Percentiles rank a stretch among this genome's conserved stretches.
phyloP scores from a whole-genome alignment of 2,329 filamentous ascomycete genomes.

The Harringtonia lauricola region DNA sequence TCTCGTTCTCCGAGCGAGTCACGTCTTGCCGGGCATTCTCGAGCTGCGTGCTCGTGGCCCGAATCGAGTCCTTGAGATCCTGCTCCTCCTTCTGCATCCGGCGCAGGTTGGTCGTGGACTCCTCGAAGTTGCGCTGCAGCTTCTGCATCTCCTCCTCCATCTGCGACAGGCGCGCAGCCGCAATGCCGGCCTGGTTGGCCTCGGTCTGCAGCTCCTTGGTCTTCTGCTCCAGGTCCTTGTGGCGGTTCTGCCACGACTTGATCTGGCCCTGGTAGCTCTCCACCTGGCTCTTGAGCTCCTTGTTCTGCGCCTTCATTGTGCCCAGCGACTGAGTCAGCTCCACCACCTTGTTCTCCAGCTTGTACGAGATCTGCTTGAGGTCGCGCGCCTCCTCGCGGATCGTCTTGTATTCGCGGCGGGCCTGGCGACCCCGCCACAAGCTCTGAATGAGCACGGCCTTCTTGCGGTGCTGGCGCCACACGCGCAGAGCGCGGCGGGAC shows the following conservation, averaged over 20 bases:
- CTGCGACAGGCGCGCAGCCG: slow-evolving; percentile 75
- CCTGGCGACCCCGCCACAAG: slow-evolving; percentile 77
- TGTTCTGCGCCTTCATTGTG: slow-evolving; percentile 90
- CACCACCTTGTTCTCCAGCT: slow-evolving; percentile 98
- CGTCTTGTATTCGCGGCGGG: slow-evolving; percentile 77
- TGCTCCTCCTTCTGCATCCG: slow-evolving; percentile 91
- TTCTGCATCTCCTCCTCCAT: slow-evolving; percentile 96
- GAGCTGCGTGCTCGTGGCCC: slow-evolving; percentile 67
- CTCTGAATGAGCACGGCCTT: slow-evolving; percentile 87
- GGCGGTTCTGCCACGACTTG: slow-evolving; percentile 88
- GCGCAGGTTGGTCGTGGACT: slow-evolving; percentile 83
- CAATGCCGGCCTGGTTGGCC: slow-evolving; percentile 95
- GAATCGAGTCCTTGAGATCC: slow-evolving; percentile 70
- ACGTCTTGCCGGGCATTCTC: slow-evolving; percentile 67
- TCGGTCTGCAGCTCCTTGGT: slow-evolving; percentile 93
- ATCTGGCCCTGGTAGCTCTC: slow-evolving; percentile 95
- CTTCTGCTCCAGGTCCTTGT: slow-evolving; percentile 79
- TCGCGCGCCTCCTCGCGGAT: slow-evolving; percentile 92
- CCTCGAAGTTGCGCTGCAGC: slow-evolving; percentile 78
- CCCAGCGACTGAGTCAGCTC: slow-evolving; percentile 92
- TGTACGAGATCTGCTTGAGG: slow-evolving; percentile 98
- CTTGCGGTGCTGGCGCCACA: slow-evolving; percentile 80
- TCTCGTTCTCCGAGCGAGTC: slow-evolving; percentile 72
- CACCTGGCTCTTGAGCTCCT: slow-evolving; percentile 73
- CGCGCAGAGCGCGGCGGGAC: slow-evolving; percentile 62